Conservation (phyloP, 257 asterid species). For the Lycium ferocissimum region DNA sequence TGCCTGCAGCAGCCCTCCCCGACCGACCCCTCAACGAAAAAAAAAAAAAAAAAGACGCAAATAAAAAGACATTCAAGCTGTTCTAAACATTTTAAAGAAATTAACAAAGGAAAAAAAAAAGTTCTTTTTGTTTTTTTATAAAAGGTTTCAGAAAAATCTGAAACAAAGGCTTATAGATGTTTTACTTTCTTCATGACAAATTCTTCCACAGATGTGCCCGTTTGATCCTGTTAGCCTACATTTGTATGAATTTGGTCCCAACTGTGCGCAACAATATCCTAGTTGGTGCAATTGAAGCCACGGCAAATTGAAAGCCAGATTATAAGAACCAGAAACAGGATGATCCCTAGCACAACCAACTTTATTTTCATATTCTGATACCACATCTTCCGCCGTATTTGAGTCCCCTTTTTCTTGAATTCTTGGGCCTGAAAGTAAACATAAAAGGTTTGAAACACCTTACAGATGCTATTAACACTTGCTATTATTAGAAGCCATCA, state of each 20-base stretch:
- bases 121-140: not conserved
- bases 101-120: not conserved
- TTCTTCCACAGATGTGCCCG: not conserved
- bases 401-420: slow-evolving; percentile 57
- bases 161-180: not conserved
- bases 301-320: slow-evolving; percentile 81
- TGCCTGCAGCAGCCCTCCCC: not conserved
- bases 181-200: not conserved
- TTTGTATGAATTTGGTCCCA: slow-evolving; percentile 6
- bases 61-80: not conserved
- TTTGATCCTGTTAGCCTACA: slow-evolving; percentile 5
- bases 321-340: slow-evolving; percentile 62
- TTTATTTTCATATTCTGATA: slow-evolving; percentile 90
- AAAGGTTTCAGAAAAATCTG: not conserved
- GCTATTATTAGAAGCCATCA: not conserved
- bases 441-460: not conserved
- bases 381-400: slow-evolving; percentile 88
- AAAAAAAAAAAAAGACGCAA: not conserved
- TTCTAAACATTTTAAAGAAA: not conserved
- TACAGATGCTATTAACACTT: not conserved
- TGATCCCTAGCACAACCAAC: slow-evolving; percentile 71
- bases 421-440: slow-evolving; percentile 62
- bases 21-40: not conserved
- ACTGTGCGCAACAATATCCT: slow-evolving; percentile 24
- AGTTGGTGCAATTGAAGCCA: slow-evolving; percentile 75